Percentiles rank a stretch among this genome's conserved stretches.
Evolutionary conservation across 2,329 filamentous ascomycete species (phyloP).

Genomic region (Proliferodiscus dingleyae): DNA sequence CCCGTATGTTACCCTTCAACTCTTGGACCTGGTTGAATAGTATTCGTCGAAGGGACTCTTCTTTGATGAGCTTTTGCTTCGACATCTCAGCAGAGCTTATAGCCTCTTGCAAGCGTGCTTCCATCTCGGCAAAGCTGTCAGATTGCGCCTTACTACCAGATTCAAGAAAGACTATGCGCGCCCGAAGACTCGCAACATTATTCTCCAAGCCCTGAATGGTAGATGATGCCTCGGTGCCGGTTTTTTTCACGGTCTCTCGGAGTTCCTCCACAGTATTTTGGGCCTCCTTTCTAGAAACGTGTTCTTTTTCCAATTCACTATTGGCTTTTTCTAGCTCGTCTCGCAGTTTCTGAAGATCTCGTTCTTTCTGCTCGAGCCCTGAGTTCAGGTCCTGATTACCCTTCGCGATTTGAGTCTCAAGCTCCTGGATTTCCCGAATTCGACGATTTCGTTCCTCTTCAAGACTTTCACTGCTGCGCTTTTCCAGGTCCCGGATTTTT

Average conservation of each 20-base stretch:
- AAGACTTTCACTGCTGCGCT: conserved; percentile 43
- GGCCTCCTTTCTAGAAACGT: conserved; percentile 37
- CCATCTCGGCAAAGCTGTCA: conserved; percentile 76
- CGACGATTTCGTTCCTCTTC: conserved; percentile 58
- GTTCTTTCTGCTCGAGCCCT: conserved; percentile 41
- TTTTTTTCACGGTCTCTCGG: conserved; percentile 35
- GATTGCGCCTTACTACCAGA: conserved; percentile 87
- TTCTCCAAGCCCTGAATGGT: conserved; percentile 67
- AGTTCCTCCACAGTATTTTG: conserved; percentile 46
- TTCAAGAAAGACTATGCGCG: conserved; percentile 83
- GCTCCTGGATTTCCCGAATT: conserved; percentile 59
- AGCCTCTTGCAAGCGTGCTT: conserved; percentile 74
- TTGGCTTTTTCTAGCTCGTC: conserved; percentile 43
- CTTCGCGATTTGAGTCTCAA: conserved; percentile 48
- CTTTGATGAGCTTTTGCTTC: conserved; percentile 78
- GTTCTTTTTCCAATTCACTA: conserved; percentile 57
- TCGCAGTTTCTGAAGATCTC: conserved; percentile 47
- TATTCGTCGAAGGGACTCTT: conserved; percentile 85
- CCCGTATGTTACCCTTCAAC: conserved; percentile 94
- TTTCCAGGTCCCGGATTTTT: conserved; percentile 29
- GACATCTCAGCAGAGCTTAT: conserved; percentile 63
- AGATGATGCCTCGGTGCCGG: conserved; percentile 53
- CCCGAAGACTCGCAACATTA: conserved; percentile 68
- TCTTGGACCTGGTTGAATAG: conserved; percentile 98
- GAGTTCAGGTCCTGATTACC: conserved; percentile 36